Conservation (phyloP, 441 rosid genomes). For the Syzygium malaccense region DNA sequence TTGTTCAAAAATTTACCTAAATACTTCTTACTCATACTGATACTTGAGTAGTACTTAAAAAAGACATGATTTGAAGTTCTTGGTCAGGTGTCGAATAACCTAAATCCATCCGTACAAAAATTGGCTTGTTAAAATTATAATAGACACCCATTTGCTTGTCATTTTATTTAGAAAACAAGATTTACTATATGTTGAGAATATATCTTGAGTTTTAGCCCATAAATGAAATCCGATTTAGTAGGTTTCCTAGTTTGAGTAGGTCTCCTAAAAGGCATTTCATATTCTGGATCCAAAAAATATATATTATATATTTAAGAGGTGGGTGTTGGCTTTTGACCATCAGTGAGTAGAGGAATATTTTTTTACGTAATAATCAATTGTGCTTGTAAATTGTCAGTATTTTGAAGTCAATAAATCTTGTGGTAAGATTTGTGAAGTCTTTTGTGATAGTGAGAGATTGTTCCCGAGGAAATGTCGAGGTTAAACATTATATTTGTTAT, state of each 20-base stretch:
- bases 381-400: not conserved
- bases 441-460: not conserved
- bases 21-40: not conserved
- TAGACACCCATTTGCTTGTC: not conserved
- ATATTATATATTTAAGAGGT: not conserved
- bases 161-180: too few species aligned
- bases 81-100: too few species aligned
- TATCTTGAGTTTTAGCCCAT: not conserved
- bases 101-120: not conserved
- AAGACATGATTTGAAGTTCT: not conserved
- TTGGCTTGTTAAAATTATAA: not conserved
- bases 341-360: not conserved
- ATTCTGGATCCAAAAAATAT: not conserved
- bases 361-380: not conserved
- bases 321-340: not conserved
- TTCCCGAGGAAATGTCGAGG: not conserved
- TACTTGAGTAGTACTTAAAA: not conserved
- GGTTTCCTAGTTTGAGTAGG: not conserved
- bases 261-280: not conserved
- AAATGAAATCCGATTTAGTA: not conserved
- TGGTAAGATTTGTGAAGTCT: not conserved
- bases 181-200: not conserved
- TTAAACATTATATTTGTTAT: not conserved
- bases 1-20: not conserved
- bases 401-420: not conserved